Conservation (phyloP, 768 basidiomycete genomes). For the Amanita rubescens region DNA sequence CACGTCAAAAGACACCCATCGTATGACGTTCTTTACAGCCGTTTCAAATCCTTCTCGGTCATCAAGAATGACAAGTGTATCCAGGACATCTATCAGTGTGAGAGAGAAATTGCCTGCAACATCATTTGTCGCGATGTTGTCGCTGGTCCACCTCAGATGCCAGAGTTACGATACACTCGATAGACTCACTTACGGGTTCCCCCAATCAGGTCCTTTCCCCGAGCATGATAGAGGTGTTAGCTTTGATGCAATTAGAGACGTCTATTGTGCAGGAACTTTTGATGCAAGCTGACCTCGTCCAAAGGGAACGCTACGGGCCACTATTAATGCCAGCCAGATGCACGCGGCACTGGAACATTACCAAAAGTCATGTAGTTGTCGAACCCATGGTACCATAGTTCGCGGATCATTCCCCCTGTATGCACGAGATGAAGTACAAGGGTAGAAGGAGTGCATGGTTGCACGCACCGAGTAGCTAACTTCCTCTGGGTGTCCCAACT, state of each 20-base stretch:
- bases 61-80: constrained; percentile 83
- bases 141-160: constrained; percentile 25
- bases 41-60: constrained; percentile 73
- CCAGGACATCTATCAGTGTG: constrained; percentile 76
- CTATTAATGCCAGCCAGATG: constrained; percentile 13
- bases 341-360: constrained; percentile 19
- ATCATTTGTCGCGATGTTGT: constrained; percentile 80
- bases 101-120: constrained; percentile 92
- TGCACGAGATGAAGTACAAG: background rate
- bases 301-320: constrained; percentile 62
- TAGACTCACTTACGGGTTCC: constrained; percentile 54
- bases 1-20: constrained; percentile 85
- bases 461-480: constrained; percentile 44
- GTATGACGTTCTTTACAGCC: constrained; percentile 78
- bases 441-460: background rate
- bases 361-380: constrained; percentile 83
- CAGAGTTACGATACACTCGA: background rate
- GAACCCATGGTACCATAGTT: constrained; percentile 89
- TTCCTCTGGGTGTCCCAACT: constrained; percentile 56
- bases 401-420: constrained; percentile 60
- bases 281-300: constrained; percentile 56
- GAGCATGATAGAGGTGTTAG: constrained; percentile 85
- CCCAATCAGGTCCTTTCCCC: constrained; percentile 84
- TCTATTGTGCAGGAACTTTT: background rate
- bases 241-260: constrained; percentile 28